Percentiles rank a stretch among this genome's conserved stretches.
Conservation (phyloP, 176 grass and related monocot species). For the Poa annua region DNA sequence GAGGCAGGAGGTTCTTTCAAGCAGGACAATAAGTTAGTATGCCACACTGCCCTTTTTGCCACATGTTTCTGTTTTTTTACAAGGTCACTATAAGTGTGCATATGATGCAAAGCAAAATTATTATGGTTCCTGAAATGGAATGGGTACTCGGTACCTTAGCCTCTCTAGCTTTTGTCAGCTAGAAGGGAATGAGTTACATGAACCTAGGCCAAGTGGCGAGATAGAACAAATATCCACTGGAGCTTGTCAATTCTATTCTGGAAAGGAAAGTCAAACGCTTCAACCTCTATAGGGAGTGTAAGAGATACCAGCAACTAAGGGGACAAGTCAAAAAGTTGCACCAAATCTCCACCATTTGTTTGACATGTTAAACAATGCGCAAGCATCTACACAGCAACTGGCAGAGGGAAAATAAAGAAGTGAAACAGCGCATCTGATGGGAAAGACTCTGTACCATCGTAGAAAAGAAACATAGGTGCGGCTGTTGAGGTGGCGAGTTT, state of each 20-base stretch:
- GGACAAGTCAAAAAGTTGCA: slow-evolving; percentile 4
- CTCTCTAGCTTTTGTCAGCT: slow-evolving; percentile 18
- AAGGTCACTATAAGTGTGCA: neutral
- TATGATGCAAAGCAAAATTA: slow-evolving; percentile 29
- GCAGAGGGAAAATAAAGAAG: slow-evolving; percentile 1
- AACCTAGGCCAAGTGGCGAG: slow-evolving; percentile 34
- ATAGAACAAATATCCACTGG: slow-evolving; percentile 38
- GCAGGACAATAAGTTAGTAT: neutral
- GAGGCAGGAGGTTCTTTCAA: slow-evolving; percentile 18
- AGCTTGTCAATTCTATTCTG: neutral
- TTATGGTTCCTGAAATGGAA: neutral
- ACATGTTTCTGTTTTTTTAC: neutral
- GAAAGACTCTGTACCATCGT: neutral
- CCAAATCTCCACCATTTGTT: neutral
- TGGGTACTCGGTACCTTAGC: slow-evolving; percentile 17
- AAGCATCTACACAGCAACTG: slow-evolving; percentile 20
- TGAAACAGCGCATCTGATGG: neutral
- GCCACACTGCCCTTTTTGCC: neutral
- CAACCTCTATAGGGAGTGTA: neutral
- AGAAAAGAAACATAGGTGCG: neutral
- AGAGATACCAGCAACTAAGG: slow-evolving; percentile 24
- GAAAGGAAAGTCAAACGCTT: slow-evolving; percentile 31
- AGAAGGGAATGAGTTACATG: neutral
- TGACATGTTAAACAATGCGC: neutral
- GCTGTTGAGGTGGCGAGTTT: neutral